Evolutionary conservation across 345 rosid species (phyloP).

Genomic region (Lumnitzera racemosa): DNA sequence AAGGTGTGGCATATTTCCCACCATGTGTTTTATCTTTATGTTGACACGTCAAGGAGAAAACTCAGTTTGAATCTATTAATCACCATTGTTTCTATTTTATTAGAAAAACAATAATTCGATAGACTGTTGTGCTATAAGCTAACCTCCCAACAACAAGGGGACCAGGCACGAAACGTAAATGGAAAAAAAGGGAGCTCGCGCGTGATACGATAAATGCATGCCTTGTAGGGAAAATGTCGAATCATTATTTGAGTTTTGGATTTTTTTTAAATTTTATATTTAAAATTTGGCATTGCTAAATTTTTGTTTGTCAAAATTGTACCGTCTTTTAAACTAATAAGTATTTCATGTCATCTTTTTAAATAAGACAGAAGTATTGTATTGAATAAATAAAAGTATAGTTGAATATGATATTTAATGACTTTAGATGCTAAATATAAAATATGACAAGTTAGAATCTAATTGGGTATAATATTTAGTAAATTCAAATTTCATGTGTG

Average conservation of each 20-base stretch:
- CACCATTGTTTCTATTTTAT: constrained; percentile 4
- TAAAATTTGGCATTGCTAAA: too few relatives aligned
- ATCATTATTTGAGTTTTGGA: too few relatives aligned
- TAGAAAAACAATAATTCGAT: neutral
- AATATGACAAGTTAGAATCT: too few relatives aligned
- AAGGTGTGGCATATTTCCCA: constrained; percentile 23
- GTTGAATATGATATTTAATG: too few relatives aligned
- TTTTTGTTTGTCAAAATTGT: too few relatives aligned
- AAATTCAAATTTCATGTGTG: too few relatives aligned
- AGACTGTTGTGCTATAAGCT: constrained; percentile 1
- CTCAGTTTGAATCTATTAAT: neutral
- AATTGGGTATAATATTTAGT: too few relatives aligned
- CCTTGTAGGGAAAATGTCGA: neutral
- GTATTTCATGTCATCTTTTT: neutral
- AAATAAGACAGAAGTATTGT: too few relatives aligned
- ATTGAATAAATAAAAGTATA: too few relatives aligned
- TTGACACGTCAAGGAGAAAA: constrained; percentile 12
- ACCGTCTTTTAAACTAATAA: neutral
- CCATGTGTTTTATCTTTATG: constrained; percentile 14
- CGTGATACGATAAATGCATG: constrained; percentile 1
- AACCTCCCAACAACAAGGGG: constrained; percentile 16
- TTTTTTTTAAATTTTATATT: too few relatives aligned
- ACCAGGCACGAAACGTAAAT: constrained; percentile 21
- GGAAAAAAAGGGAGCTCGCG: constrained; percentile 21
- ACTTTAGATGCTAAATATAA: too few relatives aligned